phyloP scores from a whole-genome alignment of 75 land plant species.

The Cupressus sempervirens region DNA sequence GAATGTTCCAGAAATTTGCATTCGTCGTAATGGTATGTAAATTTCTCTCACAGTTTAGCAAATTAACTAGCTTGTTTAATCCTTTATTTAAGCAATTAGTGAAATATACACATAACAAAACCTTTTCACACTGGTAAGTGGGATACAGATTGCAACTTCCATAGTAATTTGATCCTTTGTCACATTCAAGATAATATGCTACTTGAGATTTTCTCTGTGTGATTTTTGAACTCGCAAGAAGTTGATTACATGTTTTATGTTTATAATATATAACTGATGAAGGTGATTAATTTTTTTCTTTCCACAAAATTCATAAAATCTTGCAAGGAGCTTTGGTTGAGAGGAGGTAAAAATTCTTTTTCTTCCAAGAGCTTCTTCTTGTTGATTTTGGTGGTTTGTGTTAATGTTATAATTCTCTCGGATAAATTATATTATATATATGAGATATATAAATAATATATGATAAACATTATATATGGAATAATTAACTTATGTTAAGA shows the following conservation, averaged over 20 bases:
- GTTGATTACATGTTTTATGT: neutral
- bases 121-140: neutral
- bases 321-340: too few relatives aligned
- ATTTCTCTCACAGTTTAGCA: neutral
- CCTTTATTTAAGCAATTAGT: neutral
- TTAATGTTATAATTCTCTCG: too few relatives aligned
- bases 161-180: neutral
- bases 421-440: too few relatives aligned
- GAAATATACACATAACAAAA: neutral
- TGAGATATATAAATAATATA: too few relatives aligned
- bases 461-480: too few relatives aligned
- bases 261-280: too few relatives aligned
- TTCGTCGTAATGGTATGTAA: slow-evolving; percentile 76
- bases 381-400: too few relatives aligned
- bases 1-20: slow-evolving; percentile 73
- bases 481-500: too few relatives aligned
- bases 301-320: too few relatives aligned
- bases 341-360: too few relatives aligned
- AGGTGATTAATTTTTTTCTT: neutral
- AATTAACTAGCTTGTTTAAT: neutral
- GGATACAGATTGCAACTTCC: neutral
- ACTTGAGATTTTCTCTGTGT: neutral
- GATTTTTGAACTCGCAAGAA: neutral
- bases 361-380: too few relatives aligned
- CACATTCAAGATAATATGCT: neutral